Conservation (phyloP, 164 flowering plant genomes). For the Chimonanthus praecox region DNA sequence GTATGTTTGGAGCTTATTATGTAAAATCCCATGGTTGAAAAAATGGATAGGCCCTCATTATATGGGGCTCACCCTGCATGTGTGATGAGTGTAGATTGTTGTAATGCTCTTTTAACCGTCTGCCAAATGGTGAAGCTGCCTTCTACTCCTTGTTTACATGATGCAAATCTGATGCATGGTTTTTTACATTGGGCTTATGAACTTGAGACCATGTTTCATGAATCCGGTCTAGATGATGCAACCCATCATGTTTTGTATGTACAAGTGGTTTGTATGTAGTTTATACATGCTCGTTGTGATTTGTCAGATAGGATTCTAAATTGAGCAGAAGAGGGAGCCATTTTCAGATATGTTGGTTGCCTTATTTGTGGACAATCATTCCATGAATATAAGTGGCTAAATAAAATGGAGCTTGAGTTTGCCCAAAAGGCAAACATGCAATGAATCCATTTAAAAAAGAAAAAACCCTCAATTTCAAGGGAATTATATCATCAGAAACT, state of each 20-base stretch:
- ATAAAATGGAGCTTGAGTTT: too few relatives aligned
- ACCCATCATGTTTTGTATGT: neutral
- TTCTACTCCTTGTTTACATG: neutral
- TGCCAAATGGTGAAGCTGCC: neutral
- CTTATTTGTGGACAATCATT: too few relatives aligned
- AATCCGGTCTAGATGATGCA: neutral
- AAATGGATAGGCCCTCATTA: neutral
- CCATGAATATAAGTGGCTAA: too few relatives aligned
- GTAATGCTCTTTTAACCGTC: neutral
- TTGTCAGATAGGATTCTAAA: neutral
- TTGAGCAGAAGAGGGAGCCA: neutral
- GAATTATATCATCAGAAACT: neutral
- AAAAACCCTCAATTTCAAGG: neutral
- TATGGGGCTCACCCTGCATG: neutral
- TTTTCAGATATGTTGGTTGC: too few relatives aligned
- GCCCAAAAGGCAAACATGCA: neutral
- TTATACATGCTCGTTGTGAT: neutral
- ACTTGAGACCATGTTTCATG: neutral
- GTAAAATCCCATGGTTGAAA: neutral
- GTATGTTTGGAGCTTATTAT: neutral
- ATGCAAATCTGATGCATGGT: too few relatives aligned
- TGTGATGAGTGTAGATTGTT: neutral
- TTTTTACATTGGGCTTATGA: neutral
- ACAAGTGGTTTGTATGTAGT: neutral
- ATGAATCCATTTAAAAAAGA: neutral